These are phyloP conservation scores for Apiospora sp. DNA, from an alignment of 2,329 filamentous ascomycete species.

Conservation along the genomic window DNA sequence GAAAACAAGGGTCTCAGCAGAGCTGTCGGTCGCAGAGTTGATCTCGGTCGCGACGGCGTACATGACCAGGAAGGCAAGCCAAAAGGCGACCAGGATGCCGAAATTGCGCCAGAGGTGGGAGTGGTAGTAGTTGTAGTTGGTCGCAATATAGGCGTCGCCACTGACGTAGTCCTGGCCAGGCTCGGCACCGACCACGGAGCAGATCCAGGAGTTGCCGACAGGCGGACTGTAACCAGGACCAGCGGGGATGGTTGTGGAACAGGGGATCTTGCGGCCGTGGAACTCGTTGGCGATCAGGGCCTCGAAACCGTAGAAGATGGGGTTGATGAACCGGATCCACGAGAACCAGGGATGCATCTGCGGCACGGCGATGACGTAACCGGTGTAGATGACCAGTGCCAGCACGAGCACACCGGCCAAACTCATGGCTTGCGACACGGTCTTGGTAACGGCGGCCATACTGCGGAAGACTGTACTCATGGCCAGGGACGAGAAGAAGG, in stretches of 20 bases:
- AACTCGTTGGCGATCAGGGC: constrained; percentile 78
- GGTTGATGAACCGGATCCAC: constrained; percentile 81
- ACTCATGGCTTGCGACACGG: constrained; percentile 65
- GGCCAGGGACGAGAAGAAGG: constrained; percentile 71
- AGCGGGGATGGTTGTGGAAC: constrained; percentile 56
- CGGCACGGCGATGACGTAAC: constrained; percentile 58
- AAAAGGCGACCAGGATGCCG: constrained; percentile 58
- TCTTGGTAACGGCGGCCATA: constrained; percentile 74
- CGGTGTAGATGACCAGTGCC: constrained; percentile 67
- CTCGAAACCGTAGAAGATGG: constrained; percentile 78
- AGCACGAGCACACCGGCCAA: constrained; percentile 63
- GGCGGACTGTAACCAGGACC: constrained; percentile 39
- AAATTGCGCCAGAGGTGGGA: constrained; percentile 70
- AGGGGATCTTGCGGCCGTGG: constrained; percentile 63
- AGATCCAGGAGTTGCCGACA: constrained; percentile 58
- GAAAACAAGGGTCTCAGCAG: constrained; percentile 76
- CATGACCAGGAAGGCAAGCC: constrained; percentile 66
- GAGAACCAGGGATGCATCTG: constrained; percentile 77
- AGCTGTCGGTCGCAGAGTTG: constrained; percentile 68
- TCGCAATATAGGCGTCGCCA: constrained; percentile 67
- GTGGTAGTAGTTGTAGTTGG: constrained; percentile 64
- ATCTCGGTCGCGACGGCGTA: constrained; percentile 72
- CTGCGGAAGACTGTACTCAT: constrained; percentile 82
- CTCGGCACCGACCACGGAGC: constrained; percentile 61
- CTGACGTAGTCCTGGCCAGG: constrained; percentile 61